Base-by-base conservation (phyloP, 106 monocot species). In the Platanthera guangdongensis region DNA sequence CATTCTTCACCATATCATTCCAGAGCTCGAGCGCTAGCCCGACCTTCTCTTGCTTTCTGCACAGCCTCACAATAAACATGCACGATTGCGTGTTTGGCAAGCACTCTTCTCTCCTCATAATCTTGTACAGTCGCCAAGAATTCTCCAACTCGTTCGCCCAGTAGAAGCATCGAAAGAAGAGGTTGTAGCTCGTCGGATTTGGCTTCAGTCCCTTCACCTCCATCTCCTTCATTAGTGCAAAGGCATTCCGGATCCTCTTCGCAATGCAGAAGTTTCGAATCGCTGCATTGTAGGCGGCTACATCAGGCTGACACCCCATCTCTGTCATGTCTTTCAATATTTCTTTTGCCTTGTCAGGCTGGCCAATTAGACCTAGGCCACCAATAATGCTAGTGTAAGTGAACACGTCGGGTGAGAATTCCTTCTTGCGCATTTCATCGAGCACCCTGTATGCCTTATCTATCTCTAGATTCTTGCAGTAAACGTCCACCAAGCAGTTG, bases 251-350 rank as follows among this genome's bases (percentile, higher is more conserved):
- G 11, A 95, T 71, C 79, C 95, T 75, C 87, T 91, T 96, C 3
- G 95, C 90, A 13, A 93, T 96, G 77, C 93, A 93, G 74, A 74
- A 96, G 74, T 95, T 95, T 51, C 95, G 63, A 2, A 95, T 90
- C 10, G 87, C 90, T 0, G 95, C 92, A 68, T 95, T 95, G 74
- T 92, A 92, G 5, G 95, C 92, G 5, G 95, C 87, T 1, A 69
- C 85, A 59, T 96, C 95, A 0, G 90, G 95, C 52, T 82, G 75
- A 78, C 88, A 90, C 6, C 95, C 88, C 3, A 57, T 51, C 82
- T 93, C 95, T 68, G 77, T 87, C 95, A 96, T 96, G 18, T 96
- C 95, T 74, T 85, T 90, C 57, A 96, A 67, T 19, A 93, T 28
- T 12, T 82, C 82, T 55, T 76, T 82, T 3, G 93, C 95, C 81